Evolutionary conservation across 345 rosid species (phyloP).

Genomic region (Mangifera indica): DNA sequence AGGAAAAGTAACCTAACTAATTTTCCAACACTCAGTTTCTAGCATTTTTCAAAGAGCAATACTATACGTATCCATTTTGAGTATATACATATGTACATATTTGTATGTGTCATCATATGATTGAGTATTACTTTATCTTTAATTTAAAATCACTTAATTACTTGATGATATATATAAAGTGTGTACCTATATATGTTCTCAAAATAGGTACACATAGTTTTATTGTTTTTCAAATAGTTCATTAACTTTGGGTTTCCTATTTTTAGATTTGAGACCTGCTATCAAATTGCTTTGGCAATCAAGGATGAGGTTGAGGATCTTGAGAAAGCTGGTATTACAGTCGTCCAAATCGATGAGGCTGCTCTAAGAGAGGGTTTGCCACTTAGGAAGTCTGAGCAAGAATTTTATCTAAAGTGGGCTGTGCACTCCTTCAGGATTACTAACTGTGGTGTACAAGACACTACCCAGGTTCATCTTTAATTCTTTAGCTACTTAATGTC

Average conservation of each 20-base stretch:
- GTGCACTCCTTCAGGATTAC: constrained; percentile 63
- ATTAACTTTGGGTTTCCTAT: constrained; percentile 21
- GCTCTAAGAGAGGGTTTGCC: constrained; percentile 59
- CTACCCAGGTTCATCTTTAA: constrained; percentile 46
- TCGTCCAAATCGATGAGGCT: constrained; percentile 58
- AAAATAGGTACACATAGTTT: too few species aligned
- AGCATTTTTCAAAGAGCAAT: too few species aligned
- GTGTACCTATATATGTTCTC: too few species aligned
- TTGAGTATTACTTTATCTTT: too few species aligned
- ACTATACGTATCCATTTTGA: too few species aligned
- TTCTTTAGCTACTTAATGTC: neutral
- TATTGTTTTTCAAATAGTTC: too few species aligned
- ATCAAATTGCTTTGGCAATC: constrained; percentile 57
- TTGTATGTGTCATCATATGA: too few species aligned
- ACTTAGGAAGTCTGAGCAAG: constrained; percentile 53
- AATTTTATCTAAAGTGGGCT: constrained; percentile 55
- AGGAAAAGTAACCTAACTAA: neutral
- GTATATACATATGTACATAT: too few species aligned
- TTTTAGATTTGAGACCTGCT: constrained; percentile 50
- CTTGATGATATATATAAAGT: too few species aligned
- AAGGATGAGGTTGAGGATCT: constrained; percentile 65
- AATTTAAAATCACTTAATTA: too few species aligned
- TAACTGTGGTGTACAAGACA: constrained; percentile 45
- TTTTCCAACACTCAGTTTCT: neutral
- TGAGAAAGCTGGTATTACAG: constrained; percentile 46